phyloP scores from a whole-genome alignment of 768 basidiomycete genomes.

The Lactarius sanguifluus region DNA sequence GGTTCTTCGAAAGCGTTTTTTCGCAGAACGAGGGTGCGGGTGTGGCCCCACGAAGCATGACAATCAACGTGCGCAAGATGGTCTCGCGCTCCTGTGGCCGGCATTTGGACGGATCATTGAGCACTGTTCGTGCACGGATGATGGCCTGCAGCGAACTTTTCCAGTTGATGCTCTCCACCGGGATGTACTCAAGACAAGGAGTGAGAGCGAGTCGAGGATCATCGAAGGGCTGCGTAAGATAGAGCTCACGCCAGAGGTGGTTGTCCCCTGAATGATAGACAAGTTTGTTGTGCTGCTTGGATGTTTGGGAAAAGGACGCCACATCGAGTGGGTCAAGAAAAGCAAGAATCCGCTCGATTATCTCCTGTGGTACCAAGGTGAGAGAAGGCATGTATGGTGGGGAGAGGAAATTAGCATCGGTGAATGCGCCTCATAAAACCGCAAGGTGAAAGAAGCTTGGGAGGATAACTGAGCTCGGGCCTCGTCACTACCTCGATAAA shows the following conservation, averaged over 20 bases:
- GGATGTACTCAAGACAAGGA: constrained; percentile 34
- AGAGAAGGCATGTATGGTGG: constrained; percentile 6
- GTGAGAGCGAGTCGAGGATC: constrained; percentile 56
- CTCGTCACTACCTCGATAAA: neutral
- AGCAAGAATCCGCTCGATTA: constrained; percentile 57
- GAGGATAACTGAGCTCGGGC: neutral
- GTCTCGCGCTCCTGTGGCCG: constrained; percentile 45
- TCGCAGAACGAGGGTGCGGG: constrained; percentile 36
- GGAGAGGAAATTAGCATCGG: neutral
- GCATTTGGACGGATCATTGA: constrained; percentile 38
- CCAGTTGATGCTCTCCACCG: constrained; percentile 42
- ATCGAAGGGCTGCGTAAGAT: constrained; percentile 62
- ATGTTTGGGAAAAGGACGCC: constrained; percentile 52
- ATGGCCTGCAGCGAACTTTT: constrained; percentile 52
- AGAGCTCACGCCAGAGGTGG: constrained; percentile 64
- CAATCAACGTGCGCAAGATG: constrained; percentile 51
- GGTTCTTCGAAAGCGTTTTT: constrained; percentile 45
- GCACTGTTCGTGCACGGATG: constrained; percentile 51
- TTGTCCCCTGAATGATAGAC: constrained; percentile 48
- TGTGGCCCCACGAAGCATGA: constrained; percentile 46
- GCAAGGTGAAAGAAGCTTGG: neutral
- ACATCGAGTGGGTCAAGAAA: constrained; percentile 63
- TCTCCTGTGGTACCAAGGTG: constrained; percentile 49
- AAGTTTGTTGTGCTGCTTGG: constrained; percentile 41
- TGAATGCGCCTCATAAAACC: constrained; percentile 6